Evolutionary conservation across 2,329 filamentous ascomycete genomes (phyloP).

Genomic region (Pestalotiopsis sp.): DNA sequence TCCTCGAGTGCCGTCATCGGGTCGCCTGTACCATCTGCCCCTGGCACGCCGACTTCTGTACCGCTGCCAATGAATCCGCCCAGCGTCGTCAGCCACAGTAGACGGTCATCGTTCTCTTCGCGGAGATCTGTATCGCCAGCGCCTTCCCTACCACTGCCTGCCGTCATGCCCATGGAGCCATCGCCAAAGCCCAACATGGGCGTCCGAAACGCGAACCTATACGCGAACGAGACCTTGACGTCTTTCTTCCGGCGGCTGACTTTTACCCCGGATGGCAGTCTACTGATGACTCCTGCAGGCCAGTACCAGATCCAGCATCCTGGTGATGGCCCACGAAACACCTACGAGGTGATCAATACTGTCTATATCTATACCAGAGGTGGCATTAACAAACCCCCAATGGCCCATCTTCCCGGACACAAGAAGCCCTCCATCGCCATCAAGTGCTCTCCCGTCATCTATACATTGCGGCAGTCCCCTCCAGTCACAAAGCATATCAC

Average conservation of each 20-base stretch:
- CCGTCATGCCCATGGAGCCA: constrained; percentile 90
- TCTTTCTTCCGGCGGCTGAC: constrained; percentile 95
- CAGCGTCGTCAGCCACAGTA: constrained; percentile 83
- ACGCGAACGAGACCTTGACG: constrained; percentile 94
- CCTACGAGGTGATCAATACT: constrained; percentile 90
- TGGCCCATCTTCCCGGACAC: constrained; percentile 92
- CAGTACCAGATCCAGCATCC: constrained; percentile 87
- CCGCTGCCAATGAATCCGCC: constrained; percentile 96
- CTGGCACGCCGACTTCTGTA: constrained; percentile 88
- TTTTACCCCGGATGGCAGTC: constrained; percentile 92
- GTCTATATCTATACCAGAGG: constrained; percentile 98
- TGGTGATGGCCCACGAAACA: constrained; percentile 64
- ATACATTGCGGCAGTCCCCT: constrained; percentile 72
- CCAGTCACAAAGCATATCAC: constrained; percentile 85
- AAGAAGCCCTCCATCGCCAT: constrained; percentile 98
- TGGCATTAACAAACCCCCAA: constrained; percentile 93
- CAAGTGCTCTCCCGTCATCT: constrained; percentile 88
- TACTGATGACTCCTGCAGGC: constrained; percentile 91
- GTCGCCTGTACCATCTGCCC: constrained; percentile 87
- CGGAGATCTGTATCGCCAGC: constrained; percentile 90
- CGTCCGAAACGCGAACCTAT: constrained; percentile 84
- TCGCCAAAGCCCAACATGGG: constrained; percentile 78
- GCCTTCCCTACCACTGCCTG: constrained; percentile 89
- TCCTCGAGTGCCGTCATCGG: constrained; percentile 61
- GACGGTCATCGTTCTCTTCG: constrained; percentile 90